Evolutionary conservation across 768 basidiomycete genomes (phyloP), one percentile per base, ranked within the genome.

Genomic region (Suillus bovinus): DNA sequence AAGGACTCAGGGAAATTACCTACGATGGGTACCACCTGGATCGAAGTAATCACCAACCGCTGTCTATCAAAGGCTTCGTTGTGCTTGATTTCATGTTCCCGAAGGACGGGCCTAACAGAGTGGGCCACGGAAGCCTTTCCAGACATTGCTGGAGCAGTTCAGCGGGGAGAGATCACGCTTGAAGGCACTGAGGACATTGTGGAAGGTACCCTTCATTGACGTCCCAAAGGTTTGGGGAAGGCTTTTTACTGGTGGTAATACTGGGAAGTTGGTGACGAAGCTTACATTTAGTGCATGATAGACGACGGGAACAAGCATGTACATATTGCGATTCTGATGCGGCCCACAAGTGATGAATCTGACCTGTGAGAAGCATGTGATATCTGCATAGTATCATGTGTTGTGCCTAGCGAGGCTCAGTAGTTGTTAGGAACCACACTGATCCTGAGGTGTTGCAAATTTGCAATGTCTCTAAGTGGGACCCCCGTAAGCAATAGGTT

Each of bases 241-340:
- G 29, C 34, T 54, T 22, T 36, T 54, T 14, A 54, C 53, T 17
- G 53, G 53, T 22, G 22, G 14, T 7, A 54, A 54, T 7, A 9
- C 33, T 36, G 34, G 34, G 53, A 54, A 53, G 33, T 53, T 53
- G 33, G 33, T 53, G 33, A 53, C 52, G 2, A 53, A 53, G 33
- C 52, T 53, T 53, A 13, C 20, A 33, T 11, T 4, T 11, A 33
- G 29, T 20, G 52, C 33, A 53, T 53, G 52, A 53, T 22, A 7
- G 33, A 34, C 13, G 31, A 14, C 10, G 10, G 5, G 42, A 42
- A 42, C 11, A 42, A n/a, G 42, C 10, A 10, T 42, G 41, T 42
- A n/a, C 20, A n/a, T 20, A 20, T 42, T 39, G 13, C 38, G 16
- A 14, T 16, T 16, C 5, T 39, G 38, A 39, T 39, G n/a, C n/a